Evolutionary conservation across 306 rosid genomes (phyloP).

Genomic region (Pyrus betulifolia): DNA sequence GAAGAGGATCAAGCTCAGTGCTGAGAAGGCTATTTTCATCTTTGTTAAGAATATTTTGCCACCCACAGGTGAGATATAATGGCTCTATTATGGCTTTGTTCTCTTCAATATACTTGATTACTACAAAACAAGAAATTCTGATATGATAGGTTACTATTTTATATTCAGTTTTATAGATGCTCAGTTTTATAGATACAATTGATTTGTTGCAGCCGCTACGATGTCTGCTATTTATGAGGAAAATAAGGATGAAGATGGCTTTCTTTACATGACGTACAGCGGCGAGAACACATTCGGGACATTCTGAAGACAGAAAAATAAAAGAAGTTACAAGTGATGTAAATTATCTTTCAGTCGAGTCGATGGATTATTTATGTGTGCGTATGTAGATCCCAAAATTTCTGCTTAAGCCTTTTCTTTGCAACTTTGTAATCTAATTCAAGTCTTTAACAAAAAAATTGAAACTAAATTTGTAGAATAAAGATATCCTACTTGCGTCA

Average conservation of each 20-base stretch:
- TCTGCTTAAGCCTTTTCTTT: not conserved
- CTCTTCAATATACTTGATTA: not conserved
- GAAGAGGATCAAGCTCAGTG: conserved; percentile 52
- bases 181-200: not conserved
- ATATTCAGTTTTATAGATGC: not conserved
- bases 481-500: too few species aligned
- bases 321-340: not conserved
- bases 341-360: not conserved
- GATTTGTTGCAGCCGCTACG: conserved; percentile 38
- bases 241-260: conserved; percentile 57
- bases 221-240: conserved; percentile 50
- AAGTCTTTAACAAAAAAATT: not conserved
- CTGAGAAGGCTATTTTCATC: conserved; percentile 54
- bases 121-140: not conserved
- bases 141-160: not conserved
- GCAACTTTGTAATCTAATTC: not conserved
- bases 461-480: not conserved
- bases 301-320: conserved; percentile 18
- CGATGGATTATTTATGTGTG: not conserved
- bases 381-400: not conserved
- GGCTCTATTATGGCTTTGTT: not conserved
- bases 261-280: conserved; percentile 53
- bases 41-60: conserved; percentile 52
- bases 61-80: conserved; percentile 34
- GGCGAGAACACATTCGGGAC: conserved; percentile 54